Base-by-base conservation (phyloP, 202 grass and related monocot species). In the Musa balbisiana region DNA sequence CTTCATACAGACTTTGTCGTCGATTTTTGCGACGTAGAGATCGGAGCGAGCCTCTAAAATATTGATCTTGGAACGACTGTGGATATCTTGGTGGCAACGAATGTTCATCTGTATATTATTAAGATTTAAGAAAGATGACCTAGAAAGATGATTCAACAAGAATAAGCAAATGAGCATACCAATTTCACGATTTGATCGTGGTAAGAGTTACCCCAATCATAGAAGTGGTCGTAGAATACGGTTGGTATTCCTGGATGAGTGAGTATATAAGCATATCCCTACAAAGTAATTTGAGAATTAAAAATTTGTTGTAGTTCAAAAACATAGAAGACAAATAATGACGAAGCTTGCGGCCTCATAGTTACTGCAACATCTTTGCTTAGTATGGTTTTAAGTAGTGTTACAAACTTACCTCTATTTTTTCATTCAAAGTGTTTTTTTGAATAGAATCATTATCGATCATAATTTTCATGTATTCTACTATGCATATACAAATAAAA, bases 221-320 rank as follows among this genome's bases (percentile, higher is more conserved):
- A 98, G 60, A 98, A 94, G 72, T 98, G 95, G 49, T 98, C 95
- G 9, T 94, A 98, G 81, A 98, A 98, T 20, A 98, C 78, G 0
- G 77, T 87, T n/a, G 95, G 95, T 76, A 92, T 94, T 33, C 95
- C 89, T 20, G 95, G 95, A 69, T 98, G 95, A 1, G 89, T 98
- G 78, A 98, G 88, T 84, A 98, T 88, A 83, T 98, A 98, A 16
- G 85, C 87, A 81, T 98, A 98, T 83, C 94, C 94, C 94, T 98
- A 78, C 65, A 81, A 74, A 52, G 73, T 1, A 1, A 55, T 21
- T 55, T 6, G 17, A 3, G 12, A 19, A 29, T 55, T 20, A 33
- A 43, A 43, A 43, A 68, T 8, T 33, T 68, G 1, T 66, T 27
- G 1, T 17, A 71, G 10, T 71, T 71, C 8, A 71, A 52, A 1